These are phyloP conservation scores for Pontederia paniculata DNA, from an alignment of 176 grass and related monocot species.

Conservation along the genomic window DNA sequence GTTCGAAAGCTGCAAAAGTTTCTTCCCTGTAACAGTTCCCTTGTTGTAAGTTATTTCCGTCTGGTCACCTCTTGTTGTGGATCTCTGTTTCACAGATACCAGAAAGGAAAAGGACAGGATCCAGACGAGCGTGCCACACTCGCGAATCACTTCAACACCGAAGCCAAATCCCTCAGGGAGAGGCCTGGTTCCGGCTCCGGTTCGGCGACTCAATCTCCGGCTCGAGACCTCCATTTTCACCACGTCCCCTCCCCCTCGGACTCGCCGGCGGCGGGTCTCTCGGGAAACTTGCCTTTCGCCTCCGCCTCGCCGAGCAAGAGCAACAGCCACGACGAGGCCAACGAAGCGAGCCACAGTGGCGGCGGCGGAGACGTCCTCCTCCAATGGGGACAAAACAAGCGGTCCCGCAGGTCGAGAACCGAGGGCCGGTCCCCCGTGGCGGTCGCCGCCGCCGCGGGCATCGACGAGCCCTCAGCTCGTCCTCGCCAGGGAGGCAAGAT, in stretches of 20 bases:
- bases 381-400: constrained; percentile 70
- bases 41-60: no score
- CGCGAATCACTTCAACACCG: constrained; percentile 10
- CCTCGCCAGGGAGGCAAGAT: constrained; percentile 28
- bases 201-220: constrained; percentile 16
- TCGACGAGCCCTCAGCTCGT: constrained; percentile 16
- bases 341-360: background rate
- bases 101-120: background rate
- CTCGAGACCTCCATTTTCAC: constrained; percentile 13
- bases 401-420: constrained; percentile 49
- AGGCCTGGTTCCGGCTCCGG: background rate
- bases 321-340: background rate
- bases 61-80: no score
- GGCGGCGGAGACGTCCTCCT: constrained; percentile 39
- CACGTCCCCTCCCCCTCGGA: constrained; percentile 15
- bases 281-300: background rate
- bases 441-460: no score
- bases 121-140: constrained; percentile 15
- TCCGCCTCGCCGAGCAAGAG: background rate
- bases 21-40: no score
- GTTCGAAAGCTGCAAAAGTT: no score
- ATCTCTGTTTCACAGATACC: constrained; percentile 1
- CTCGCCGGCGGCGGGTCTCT: background rate
- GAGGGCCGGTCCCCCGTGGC: constrained; percentile 4
- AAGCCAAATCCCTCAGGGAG: constrained; percentile 24